Conservation (phyloP, 2,329 filamentous ascomycete genomes). For the Boeremia lycopersici region DNA sequence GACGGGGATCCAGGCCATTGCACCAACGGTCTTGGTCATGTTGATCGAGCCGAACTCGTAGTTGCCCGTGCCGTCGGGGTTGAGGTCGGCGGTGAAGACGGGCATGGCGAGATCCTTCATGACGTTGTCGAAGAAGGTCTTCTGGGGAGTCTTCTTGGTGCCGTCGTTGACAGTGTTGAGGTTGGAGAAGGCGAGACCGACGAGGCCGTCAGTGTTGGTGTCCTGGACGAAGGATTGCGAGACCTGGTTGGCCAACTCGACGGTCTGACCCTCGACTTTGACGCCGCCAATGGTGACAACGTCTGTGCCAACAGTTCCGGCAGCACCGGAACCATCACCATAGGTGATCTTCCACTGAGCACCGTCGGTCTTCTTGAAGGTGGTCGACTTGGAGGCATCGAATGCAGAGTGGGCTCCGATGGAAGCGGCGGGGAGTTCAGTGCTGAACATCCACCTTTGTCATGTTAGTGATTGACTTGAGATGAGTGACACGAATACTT, state of each 20-base stretch:
- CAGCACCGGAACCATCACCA: constrained; percentile 68
- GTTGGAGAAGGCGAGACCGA: constrained; percentile 69
- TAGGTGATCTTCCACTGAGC: constrained; percentile 69
- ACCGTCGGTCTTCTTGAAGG: constrained; percentile 57
- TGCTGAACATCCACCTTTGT: constrained; percentile 71
- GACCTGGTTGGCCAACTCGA: constrained; percentile 68
- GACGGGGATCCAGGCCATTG: constrained; percentile 66
- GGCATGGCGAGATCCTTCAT: constrained; percentile 65
- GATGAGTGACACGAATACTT: constrained; percentile 33
- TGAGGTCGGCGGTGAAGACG: constrained; percentile 73
- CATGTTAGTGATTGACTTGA: constrained; percentile 16
- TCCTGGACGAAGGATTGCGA: constrained; percentile 65
- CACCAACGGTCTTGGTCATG: constrained; percentile 64
- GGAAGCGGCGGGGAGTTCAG: constrained; percentile 55
- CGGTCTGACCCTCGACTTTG: constrained; percentile 65
- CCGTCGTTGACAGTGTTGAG: constrained; percentile 62
- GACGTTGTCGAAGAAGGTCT: constrained; percentile 77
- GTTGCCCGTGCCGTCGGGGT: constrained; percentile 63
- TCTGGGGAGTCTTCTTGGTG: constrained; percentile 65
- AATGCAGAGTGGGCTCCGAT: constrained; percentile 62
- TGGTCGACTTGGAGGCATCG: constrained; percentile 59
- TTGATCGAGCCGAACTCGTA: constrained; percentile 80
- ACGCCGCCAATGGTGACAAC: constrained; percentile 70
- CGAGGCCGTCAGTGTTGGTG: constrained; percentile 68
- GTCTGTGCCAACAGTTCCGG: constrained; percentile 71